phyloP scores from a whole-genome alignment of 495 filamentous ascomycete genomes.

The Cenococcum geophilum region DNA sequence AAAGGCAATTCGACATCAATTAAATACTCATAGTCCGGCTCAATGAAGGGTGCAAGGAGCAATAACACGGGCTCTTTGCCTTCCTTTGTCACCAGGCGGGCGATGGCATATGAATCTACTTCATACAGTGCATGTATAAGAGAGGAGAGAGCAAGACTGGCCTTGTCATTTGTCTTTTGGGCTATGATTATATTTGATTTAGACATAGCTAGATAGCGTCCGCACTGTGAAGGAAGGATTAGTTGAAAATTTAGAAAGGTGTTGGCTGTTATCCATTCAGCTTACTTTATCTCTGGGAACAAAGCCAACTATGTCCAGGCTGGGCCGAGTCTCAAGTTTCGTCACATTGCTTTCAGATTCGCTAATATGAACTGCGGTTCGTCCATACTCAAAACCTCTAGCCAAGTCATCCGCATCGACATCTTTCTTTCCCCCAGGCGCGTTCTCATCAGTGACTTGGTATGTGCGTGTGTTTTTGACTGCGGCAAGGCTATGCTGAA shows the following conservation, averaged over 20 bases:
- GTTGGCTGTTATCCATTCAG: neutral
- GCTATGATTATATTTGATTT: slow-evolving; percentile 67
- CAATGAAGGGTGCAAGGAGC: slow-evolving; percentile 76
- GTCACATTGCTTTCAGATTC: slow-evolving; percentile 77
- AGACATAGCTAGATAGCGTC: slow-evolving; percentile 79
- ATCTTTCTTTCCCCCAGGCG: slow-evolving; percentile 74
- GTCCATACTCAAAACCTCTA: slow-evolving; percentile 90
- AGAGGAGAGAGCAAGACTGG: slow-evolving; percentile 77
- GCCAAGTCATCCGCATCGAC: slow-evolving; percentile 78
- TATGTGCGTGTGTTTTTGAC: slow-evolving; percentile 73
- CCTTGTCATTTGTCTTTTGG: slow-evolving; percentile 64
- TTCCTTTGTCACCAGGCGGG: slow-evolving; percentile 77
- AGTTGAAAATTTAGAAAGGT: slow-evolving; percentile 19
- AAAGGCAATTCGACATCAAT: slow-evolving; percentile 93
- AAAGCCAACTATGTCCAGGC: slow-evolving; percentile 81
- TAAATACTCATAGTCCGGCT: slow-evolving; percentile 77
- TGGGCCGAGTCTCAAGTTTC: slow-evolving; percentile 66
- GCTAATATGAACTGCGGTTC: slow-evolving; percentile 83
- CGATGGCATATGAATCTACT: slow-evolving; percentile 79
- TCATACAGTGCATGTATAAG: slow-evolving; percentile 85
- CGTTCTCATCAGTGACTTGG: slow-evolving; percentile 65
- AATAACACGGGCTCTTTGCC: slow-evolving; percentile 67
- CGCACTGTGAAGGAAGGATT: slow-evolving; percentile 52
- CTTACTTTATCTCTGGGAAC: slow-evolving; percentile 64
- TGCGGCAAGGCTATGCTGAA: slow-evolving; percentile 48